A percentile compares a stretch with the other conserved stretches of the same genome.
phyloP scores from a whole-genome alignment of 805 yeast species.

The Komagataella ulmi region DNA sequence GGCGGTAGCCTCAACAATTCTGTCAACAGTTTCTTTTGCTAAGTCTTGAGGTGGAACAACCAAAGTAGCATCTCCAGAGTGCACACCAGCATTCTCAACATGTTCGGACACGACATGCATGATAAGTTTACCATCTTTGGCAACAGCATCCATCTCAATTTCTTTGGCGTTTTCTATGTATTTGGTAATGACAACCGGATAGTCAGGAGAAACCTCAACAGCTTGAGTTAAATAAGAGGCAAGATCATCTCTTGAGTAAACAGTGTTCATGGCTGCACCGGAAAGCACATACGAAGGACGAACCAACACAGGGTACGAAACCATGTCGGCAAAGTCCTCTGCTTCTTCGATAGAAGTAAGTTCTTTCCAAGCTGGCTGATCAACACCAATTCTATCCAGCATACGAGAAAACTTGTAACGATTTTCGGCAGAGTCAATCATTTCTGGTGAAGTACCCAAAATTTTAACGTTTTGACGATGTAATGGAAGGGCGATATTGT shows the following conservation, averaged over 20 bases:
- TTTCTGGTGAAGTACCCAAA: slow-evolving; percentile 93
- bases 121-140: slow-evolving; percentile 83
- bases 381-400: slow-evolving; percentile 93
- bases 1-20: slow-evolving; percentile 92
- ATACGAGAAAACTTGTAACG: slow-evolving; percentile 95
- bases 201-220: slow-evolving; percentile 93
- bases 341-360: slow-evolving; percentile 89
- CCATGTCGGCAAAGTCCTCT: slow-evolving; percentile 80
- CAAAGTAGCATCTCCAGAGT: slow-evolving; percentile 97
- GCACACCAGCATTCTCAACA: slow-evolving; percentile 98
- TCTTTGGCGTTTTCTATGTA: slow-evolving; percentile 95
- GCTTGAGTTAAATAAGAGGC: slow-evolving; percentile 86
- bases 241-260: slow-evolving; percentile 78
- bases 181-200: slow-evolving; percentile 95
- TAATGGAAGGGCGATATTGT: slow-evolving; percentile 86
- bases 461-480: slow-evolving; percentile 93
- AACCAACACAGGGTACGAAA: slow-evolving; percentile 87
- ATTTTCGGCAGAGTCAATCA: slow-evolving; percentile 97
- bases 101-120: slow-evolving; percentile 98
- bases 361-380: slow-evolving; percentile 99
- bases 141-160: slow-evolving; percentile 98
- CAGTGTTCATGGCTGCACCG: slow-evolving; percentile 99
- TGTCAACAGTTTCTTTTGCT: slow-evolving; percentile 77
- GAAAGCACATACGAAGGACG: slow-evolving; percentile 96
- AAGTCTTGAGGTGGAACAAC: slow-evolving; percentile 95